Base-by-base conservation (phyloP, 1,139 yeast genomes). In the Yamadazyma diddensiae region DNA sequence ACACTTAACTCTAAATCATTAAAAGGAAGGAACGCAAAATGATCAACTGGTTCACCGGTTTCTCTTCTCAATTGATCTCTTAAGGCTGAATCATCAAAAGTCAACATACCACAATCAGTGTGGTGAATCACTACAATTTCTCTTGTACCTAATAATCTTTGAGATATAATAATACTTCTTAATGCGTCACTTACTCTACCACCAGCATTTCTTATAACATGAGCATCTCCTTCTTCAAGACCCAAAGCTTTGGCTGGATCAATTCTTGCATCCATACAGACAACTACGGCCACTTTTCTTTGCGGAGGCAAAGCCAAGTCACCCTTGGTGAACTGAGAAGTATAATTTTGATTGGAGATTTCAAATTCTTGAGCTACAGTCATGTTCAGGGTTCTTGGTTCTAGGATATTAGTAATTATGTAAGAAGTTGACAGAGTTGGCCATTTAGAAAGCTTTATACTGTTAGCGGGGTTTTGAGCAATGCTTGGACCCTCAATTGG, bases 191-290 rank as follows among this genome's bases (percentile, higher is more conserved):
- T 36, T 2, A 70, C 61, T 33, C 73, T 48, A 3, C 73, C 73
- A 13, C 73, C 73, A 7, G 73, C 73, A 42, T 66, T 66, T 41
- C 73, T 52, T 21, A 66, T 64, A 9, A 66, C 68, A 45, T 65
- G 73, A 6, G 69, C 70, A 34, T 66, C 73, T 7, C 73, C 73
- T 40, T 62, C 65, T 13, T 53, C 47, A 14, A 67, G 43, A 2
- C 72, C 73, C n/a, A 66, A 46, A 1, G 59, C 52, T 19, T 49
- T 57, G 1, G 68, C 68, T 4, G 71, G 72, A 36, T 63, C 70
- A 32, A 66, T 53, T 42, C 73, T 46, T 5, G 73, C 72, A 47
- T 66, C 73, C 73, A 66, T 66, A 42, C 73, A 66, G 0, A 59
- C 53, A n/a, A 65, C 55, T 15, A 65, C 55, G 1, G 63, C 57